Evolutionary conservation across 257 asterid species (phyloP), one percentile per base, ranked within the genome.

Genomic region (Galeopsis tetrahit): DNA sequence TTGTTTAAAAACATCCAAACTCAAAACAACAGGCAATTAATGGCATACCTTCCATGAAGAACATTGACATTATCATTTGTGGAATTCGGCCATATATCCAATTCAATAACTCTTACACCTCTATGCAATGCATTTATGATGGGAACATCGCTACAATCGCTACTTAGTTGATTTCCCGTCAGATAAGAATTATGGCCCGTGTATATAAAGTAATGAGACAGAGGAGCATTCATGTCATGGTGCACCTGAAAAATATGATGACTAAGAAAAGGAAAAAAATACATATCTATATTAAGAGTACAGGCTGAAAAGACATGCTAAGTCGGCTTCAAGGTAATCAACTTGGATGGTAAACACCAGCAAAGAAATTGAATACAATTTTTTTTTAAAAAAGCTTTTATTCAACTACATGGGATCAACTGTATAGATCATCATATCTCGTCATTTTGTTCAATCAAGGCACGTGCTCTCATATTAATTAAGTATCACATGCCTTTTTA

Each of bases 81-180:
- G 63, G 88, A 77, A 83, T 87, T 85, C 10, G 94, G 91, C 95
- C 95, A 88, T 73, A 88, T 80, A 82, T 88, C 95, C 78, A 88
- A 80, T 62, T 88, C 95, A 66, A 88, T 81, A 55, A 84, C 89
- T 65, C 89, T 76, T 39, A 88, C 95, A 62, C 95, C 95, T 55
- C 58, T 79, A 40, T 72, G 83, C 75, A 88, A 75, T 49, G 95
- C 95, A 31, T 71, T 74, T 67, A 85, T 59, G 33, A 88, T 88
- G 67, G 95, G 95, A 71, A 71, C 82, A 66, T 84, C 95, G 69
- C 91, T 86, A 52, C 91, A 86, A 60, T 86, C 88, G 55, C 95
- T 86, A 66, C 88, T 88, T 42, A 88, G 83, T 70, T 88, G 91
- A 71, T 88, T 88, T 75, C 93, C 93, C 4, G 88, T 87, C 75